A percentile compares a stretch with the other conserved stretches of the same genome.
Conservation (phyloP, 2,329 filamentous ascomycete genomes). For the Cadophora malorum region DNA sequence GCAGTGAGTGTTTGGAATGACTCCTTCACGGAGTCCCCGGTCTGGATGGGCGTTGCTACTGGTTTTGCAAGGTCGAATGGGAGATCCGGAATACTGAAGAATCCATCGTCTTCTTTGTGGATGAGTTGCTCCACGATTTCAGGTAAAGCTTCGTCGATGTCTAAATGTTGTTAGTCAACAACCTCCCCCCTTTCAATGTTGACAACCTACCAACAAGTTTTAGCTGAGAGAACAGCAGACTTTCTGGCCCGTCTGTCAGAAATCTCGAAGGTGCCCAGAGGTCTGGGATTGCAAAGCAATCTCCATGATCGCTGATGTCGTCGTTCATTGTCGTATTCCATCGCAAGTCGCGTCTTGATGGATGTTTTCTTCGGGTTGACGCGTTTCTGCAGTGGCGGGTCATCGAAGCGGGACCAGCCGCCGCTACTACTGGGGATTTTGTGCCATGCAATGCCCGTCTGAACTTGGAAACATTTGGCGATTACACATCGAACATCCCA, state of each 20-base stretch:
- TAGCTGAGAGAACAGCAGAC: constrained; percentile 43
- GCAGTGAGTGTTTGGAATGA: constrained; percentile 34
- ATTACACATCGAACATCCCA: constrained; percentile 9
- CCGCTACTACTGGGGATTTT: constrained; percentile 10
- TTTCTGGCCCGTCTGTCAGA: constrained; percentile 45
- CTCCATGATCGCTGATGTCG: constrained; percentile 49
- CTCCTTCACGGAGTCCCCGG: constrained; percentile 19
- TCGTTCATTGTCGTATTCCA: constrained; percentile 43
- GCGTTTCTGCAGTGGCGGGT: constrained; percentile 24
- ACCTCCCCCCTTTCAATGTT: not conserved
- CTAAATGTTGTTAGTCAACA: constrained; percentile 34
- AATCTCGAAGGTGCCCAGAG: constrained; percentile 63
- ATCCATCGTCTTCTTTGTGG: constrained; percentile 33
- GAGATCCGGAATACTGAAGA: constrained; percentile 43
- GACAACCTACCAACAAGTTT: constrained; percentile 40
- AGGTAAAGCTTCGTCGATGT: constrained; percentile 40
- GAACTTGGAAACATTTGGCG: constrained; percentile 4
- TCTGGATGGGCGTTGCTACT: constrained; percentile 26
- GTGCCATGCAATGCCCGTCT: not conserved
- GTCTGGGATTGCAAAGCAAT: constrained; percentile 69
- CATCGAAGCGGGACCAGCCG: constrained; percentile 15
- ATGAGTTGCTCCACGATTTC: constrained; percentile 30
- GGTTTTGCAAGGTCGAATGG: constrained; percentile 32
- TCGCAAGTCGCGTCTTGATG: constrained; percentile 30
- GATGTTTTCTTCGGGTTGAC: constrained; percentile 22